Conservation (phyloP, 208 protist species). For the Tritrichomonas foetus region DNA sequence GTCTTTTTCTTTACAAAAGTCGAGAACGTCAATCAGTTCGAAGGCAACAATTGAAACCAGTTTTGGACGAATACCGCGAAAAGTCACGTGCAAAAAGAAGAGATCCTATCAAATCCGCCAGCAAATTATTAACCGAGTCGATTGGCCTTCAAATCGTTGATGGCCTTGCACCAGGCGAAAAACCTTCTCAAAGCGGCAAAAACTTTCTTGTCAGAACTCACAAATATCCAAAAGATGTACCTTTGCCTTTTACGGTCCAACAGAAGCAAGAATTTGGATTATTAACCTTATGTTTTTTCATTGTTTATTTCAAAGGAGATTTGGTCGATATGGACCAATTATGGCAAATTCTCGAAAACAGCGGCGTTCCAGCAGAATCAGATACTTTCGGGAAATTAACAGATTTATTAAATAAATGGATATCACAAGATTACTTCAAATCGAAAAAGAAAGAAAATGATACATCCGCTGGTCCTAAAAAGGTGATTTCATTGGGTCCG, state of each 20-base stretch:
- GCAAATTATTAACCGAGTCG: not conserved
- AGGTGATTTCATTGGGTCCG: not conserved
- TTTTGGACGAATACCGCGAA: not conserved
- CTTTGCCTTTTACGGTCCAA: not conserved
- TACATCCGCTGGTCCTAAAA: not conserved
- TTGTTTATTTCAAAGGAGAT: not conserved
- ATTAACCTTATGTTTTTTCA: not conserved
- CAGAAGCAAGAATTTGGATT: not conserved
- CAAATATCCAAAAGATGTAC: not conserved
- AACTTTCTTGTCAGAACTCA: not conserved
- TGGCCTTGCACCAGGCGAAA: not conserved
- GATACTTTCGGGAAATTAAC: not conserved
- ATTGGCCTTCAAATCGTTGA: not conserved
- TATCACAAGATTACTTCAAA: constrained; percentile 7
- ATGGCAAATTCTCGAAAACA: not conserved
- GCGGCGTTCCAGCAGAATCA: not conserved
- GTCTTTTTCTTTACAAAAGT: constrained; percentile 20
- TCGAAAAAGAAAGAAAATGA: not conserved
- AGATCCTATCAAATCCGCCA: not conserved
- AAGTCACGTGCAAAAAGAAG: not conserved
- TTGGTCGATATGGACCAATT: not conserved
- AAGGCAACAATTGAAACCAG: not conserved
- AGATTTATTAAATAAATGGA: not conserved
- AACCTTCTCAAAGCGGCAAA: not conserved
- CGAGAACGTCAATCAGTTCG: not conserved